Evolutionary conservation across 2,329 filamentous ascomycete species (phyloP).

Genomic region (Fusarium globosum): DNA sequence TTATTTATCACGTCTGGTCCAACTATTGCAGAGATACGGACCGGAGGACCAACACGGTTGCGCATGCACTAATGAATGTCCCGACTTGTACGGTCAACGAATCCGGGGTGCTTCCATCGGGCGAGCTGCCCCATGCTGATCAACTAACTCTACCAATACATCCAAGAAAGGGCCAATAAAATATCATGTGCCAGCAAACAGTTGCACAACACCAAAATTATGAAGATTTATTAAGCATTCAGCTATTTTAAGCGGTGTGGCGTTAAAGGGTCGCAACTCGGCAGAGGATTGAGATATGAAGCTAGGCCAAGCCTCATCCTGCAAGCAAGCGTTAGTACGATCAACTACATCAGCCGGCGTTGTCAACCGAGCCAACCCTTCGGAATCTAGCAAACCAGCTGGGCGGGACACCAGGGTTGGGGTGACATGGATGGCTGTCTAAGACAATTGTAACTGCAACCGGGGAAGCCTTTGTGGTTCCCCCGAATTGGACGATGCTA

Average conservation of each 20-base stretch:
- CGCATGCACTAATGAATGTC: background rate
- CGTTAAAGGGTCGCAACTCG: conserved; percentile 8
- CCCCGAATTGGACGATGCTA: conserved; percentile 15
- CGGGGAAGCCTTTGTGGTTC: conserved; percentile 36
- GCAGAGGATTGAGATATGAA: conserved; percentile 25
- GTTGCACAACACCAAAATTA: background rate
- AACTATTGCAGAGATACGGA: background rate
- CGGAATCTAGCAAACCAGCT: conserved; percentile 41
- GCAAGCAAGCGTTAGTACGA: conserved; percentile 33
- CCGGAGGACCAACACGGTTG: background rate
- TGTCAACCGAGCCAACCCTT: conserved; percentile 40
- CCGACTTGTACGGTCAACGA: background rate
- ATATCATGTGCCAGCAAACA: background rate
- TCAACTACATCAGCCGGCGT: conserved; percentile 21
- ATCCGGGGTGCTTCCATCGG: background rate
- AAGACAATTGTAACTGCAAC: conserved; percentile 15
- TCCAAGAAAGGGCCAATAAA: background rate
- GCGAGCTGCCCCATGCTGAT: background rate
- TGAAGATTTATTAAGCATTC: background rate
- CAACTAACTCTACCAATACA: background rate
- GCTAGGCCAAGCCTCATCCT: conserved; percentile 24
- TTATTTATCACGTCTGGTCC: background rate
- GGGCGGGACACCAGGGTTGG: conserved; percentile 27
- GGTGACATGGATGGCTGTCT: conserved; percentile 22
- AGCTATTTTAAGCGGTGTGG: conserved; percentile 29